Evolutionary conservation across 1,284 basidiomycete genomes (phyloP), one percentile per base, ranked within the genome.

Genomic region (Sphaerobolus stellatus): DNA sequence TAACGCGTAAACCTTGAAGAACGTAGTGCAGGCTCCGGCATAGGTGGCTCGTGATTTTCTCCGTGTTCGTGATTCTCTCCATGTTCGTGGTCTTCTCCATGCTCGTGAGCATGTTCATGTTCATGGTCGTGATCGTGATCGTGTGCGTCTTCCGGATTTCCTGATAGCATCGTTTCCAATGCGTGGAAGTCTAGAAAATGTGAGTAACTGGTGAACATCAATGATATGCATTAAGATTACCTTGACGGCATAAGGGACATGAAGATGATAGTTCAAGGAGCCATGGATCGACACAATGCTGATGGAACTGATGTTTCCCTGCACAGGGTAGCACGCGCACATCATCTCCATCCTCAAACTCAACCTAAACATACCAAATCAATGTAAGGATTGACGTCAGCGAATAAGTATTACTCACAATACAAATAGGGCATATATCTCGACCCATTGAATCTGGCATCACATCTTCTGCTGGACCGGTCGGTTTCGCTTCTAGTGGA

Each of bases 311-410:
- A 67, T 97, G 94, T 60, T 88, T 83, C 43, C 88, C 90, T 66
- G 92, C 90, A 69, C 94, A 97, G 1, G 94, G 94, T 53, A 97
- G 72, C 31, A 95, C 80, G 29, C 94, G 83, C 16, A 96, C 71
- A 67, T 95, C 90, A 65, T 97, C 94, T 5, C 92, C 94, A 59
- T 91, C 88, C 68, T 94, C 90, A 65, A 97, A 97, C 63, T 95
- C 93, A 36, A 92, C 50, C 50, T 52, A 30, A 11, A n/a, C 4
- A 13, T n/a, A 25, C 9, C 11, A 16, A 14, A 24, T 51, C 36
- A 51, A 31, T n/a, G 41, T 24, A 6, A n/a, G 6, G 24, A 16
- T 25, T 29, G 22, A 5, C 8, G 28, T 25, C 20, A 31, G 8
- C 18, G n/a, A 52, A 44, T 6, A 31, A 43, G 18, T 13, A 22